Evolutionary conservation across 2,329 filamentous ascomycete genomes (phyloP), one percentile per base, ranked within the genome.

Genomic region (Aspergillus ochraceoroseus): DNA sequence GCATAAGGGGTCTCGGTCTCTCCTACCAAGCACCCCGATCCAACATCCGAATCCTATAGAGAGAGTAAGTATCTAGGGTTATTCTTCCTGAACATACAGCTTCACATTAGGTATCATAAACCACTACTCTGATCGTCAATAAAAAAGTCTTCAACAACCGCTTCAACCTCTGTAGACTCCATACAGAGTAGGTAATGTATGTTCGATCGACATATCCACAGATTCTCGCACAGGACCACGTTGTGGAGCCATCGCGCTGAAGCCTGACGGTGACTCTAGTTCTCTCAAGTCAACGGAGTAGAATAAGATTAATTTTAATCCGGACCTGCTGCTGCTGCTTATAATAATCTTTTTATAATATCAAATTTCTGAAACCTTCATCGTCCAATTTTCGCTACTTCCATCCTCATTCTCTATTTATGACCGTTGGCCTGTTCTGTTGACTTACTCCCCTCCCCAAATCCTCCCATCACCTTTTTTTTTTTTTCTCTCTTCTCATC

Each of bases 121-220:
- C n/a, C n/a, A n/a, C n/a, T n/a, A n/a, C n/a, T n/a, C n/a, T n/a
- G n/a, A n/a, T n/a, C 20, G 9, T 22, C 5, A 9, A 22, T 22
- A 5, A 22, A 18, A 31, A 9, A 31, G 12, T 15, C 29, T 9
- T 6, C 2, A 18, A 31, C 7, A 13, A 7, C 27, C n/a, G n/a
- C n/a, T n/a, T n/a, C n/a, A n/a, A n/a, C n/a, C n/a, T n/a, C n/a
- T n/a, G n/a, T n/a, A n/a, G n/a, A n/a, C n/a, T n/a, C n/a, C n/a
- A n/a, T n/a, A n/a, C n/a, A n/a, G n/a, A n/a, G n/a, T n/a, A n/a
- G n/a, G n/a, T n/a, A n/a, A n/a, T n/a, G n/a, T n/a, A n/a, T n/a
- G n/a, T n/a, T n/a, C n/a, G n/a, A 61, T 61, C 58, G 53, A 49
- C 58, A 44, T 56, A 56, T 55, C 58, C 58, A 61, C 56, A 35